These are phyloP conservation scores for Trichoderma sp. DNA, from an alignment of 2,329 filamentous ascomycete genomes.

Conservation along the genomic window DNA sequence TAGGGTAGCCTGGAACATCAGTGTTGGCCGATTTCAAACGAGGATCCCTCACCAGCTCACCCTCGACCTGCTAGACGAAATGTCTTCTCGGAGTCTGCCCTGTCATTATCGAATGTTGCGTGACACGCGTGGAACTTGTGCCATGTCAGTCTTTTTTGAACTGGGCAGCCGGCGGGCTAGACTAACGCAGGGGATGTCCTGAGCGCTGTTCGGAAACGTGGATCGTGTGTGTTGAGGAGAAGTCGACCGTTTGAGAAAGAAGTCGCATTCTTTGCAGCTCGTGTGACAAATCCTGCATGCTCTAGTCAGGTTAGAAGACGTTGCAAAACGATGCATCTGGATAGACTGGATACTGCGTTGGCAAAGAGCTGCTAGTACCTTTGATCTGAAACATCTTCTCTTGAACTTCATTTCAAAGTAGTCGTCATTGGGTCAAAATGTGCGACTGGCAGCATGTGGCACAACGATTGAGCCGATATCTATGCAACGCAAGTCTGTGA, in stretches of 20 bases:
- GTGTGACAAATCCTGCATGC: not conserved
- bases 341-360: not conserved
- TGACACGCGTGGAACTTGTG: not conserved
- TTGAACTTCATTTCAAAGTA: not conserved
- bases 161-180: no score
- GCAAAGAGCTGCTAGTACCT: not conserved
- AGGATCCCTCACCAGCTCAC: not conserved
- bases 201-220: not conserved
- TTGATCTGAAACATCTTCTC: not conserved
- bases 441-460: not conserved
- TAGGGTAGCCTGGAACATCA: not conserved
- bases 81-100: not conserved
- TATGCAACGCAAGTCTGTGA: not conserved
- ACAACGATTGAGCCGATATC: not conserved
- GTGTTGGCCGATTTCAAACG: not conserved
- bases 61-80: not conserved
- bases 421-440: not conserved
- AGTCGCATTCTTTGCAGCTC: not conserved
- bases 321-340: not conserved
- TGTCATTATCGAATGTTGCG: not conserved
- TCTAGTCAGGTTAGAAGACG: not conserved
- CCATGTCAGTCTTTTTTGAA: not conserved
- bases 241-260: not conserved
- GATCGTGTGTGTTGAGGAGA: not conserved
- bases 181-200: not conserved